Base-by-base conservation (phyloP, 2,329 filamentous ascomycete genomes). In the Cladosporium velox region DNA sequence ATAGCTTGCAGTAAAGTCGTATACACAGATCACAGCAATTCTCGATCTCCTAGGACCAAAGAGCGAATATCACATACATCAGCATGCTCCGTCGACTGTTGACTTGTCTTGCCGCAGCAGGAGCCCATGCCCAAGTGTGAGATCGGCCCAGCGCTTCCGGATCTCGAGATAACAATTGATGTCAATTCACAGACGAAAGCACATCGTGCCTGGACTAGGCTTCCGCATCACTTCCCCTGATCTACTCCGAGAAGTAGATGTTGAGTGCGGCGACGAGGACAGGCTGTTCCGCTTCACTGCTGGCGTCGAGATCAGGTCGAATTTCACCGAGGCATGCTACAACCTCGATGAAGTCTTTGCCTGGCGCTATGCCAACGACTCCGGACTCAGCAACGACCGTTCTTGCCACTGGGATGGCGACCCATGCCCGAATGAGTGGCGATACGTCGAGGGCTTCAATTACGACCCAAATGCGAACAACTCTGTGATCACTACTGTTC, bases 161-260 rank as follows among this genome's bases (percentile, higher is more conserved):
- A 6, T 21, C 41, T 18, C 5, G 41, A 21, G 1, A 24, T 12
- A 51, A 14, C 21, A 51, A 26, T 6, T 51, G 21, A 51, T 15
- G 4, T 51, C 21, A 12, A 4, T 1, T 51, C 21, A 18, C 47
- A 51, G 47, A 12, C 47, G 47, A 15, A 6, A 26, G 28, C 52
- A 55, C 26, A 55, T 32, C 28, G 52, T 55, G 26, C 52, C 52
- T 2, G 28, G 52, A 28, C 52, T 55, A 15, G 26, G 24, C 28
- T 55, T 55, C 52, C 52, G 52, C 21, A 12, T 55, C 18, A 55
- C 52, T n/a, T 55, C 52, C n/a, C 52, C 24, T 18, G 52, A 55
- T 0, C 1, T 55, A 4, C 28, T 55, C 5, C 21, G 18, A n/a
- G 15, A 28, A 1, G 52, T 2, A 3, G 35, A 41, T 14, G 14